A percentile compares a stretch with the other conserved stretches of the same genome.
These are phyloP conservation scores for Claviceps sorghi DNA, from an alignment of 2,329 filamentous ascomycete species.

Conservation along the genomic window DNA sequence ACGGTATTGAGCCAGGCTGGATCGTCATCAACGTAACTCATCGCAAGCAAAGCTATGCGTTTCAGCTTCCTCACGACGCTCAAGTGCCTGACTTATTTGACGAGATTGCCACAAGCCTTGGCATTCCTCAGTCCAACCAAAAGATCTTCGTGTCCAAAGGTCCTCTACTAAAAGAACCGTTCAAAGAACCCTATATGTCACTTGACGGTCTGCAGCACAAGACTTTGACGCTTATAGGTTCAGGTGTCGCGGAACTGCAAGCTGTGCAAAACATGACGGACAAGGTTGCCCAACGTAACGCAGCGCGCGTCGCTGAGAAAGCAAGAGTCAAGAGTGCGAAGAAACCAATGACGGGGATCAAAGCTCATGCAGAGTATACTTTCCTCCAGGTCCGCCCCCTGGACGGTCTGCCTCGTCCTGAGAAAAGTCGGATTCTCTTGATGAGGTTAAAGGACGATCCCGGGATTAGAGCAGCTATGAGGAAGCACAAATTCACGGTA, in stretches of 20 bases:
- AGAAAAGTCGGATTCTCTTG: constrained; percentile 57
- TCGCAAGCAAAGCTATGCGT: constrained; percentile 29
- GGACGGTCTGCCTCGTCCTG: constrained; percentile 59
- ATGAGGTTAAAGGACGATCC: constrained; percentile 65
- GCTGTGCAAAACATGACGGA: constrained; percentile 36
- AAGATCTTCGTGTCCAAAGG: constrained; percentile 54
- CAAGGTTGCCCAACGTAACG: constrained; percentile 32
- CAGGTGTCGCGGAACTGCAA: constrained; percentile 43
- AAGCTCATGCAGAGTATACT: constrained; percentile 52
- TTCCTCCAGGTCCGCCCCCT: constrained; percentile 69
- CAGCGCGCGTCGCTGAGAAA: constrained; percentile 20
- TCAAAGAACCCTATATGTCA: constrained; percentile 40
- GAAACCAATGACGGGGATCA: constrained; percentile 3
- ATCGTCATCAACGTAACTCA: constrained; percentile 32
- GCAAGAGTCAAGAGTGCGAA: constrained; percentile 13
- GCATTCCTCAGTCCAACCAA: constrained; percentile 48
- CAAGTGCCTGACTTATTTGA: constrained; percentile 45
- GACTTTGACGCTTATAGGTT: constrained; percentile 52
- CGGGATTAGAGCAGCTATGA: constrained; percentile 74
- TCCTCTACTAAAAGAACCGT: constrained; percentile 49
- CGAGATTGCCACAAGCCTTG: constrained; percentile 39
- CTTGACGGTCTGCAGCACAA: constrained; percentile 36
- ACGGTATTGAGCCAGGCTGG: constrained; percentile 11
- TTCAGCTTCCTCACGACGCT: constrained; percentile 29
- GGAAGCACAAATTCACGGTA: constrained; percentile 70